Evolutionary conservation across 169 alveolate species (phyloP), one percentile per base, ranked within the genome.

Genomic region (Plasmodium gonderi): DNA sequence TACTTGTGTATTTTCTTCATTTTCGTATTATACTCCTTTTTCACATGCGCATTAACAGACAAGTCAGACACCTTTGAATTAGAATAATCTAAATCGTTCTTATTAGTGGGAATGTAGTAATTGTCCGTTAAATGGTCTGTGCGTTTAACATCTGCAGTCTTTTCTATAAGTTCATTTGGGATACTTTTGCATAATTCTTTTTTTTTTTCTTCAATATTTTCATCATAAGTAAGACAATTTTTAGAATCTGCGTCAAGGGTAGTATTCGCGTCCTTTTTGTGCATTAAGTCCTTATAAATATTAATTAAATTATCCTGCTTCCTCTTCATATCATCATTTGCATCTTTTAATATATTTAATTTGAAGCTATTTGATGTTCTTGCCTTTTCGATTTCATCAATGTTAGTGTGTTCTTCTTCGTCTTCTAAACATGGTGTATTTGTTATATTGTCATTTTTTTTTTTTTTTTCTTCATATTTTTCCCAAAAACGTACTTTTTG

Each of bases 401-500:
- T 42, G 12, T 40, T 4, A 74, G 54, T 23, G 54, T 74, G 72
- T 5, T 60, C 72, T 20, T 60, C 72, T 20, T 60, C 72, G 2
- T 60, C 72, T 6, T 17, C 72, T 4, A 60, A 17, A n/a, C 33
- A 29, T 23, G 72, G 72, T 36, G 31, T 11, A 4, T 60, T 60
- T 14, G 26, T 60, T 20, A 60, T 6, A 6, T 3, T 68, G 29
- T 26, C 29, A 60, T 72, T 17, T 47, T 74, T 69, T 38, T 72
- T 83, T 83, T 51, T 69, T 29, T 42, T 69, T 42, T 83, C 83
- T 49, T 83, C 92, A 85, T 85, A 85, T 42, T 85, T 85, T 75
- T 60, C 92, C 92, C 92, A 85, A 54, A 85, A 85, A 3, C 92
- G 11, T 33, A 85, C 92, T 54, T 75, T 85, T 65, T 74, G 92